phyloP scores from a whole-genome alignment of 768 basidiomycete species.

The Leccinum truebloodii region DNA sequence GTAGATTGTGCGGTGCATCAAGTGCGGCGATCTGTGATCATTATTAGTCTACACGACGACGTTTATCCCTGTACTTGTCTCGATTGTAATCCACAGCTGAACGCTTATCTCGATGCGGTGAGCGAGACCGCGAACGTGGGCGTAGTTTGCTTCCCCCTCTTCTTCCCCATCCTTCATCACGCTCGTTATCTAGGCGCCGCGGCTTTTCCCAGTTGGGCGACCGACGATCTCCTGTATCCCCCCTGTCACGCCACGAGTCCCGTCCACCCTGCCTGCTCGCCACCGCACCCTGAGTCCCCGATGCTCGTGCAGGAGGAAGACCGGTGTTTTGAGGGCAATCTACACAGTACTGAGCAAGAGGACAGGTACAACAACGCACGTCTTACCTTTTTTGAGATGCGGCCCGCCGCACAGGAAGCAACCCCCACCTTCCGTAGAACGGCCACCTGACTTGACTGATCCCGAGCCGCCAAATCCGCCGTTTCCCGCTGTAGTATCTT shows the following conservation, averaged over 20 bases:
- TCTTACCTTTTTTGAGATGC: constrained; percentile 84
- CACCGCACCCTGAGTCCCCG: constrained; percentile 37
- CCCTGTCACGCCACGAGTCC: constrained; percentile 39
- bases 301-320: constrained; percentile 33
- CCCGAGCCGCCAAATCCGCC: constrained; percentile 69
- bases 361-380: not conserved
- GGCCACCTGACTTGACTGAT: constrained; percentile 56
- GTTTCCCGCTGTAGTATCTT: constrained; percentile 75
- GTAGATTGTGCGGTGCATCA: not conserved
- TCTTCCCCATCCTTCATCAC: constrained; percentile 20
- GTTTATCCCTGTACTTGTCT: constrained; percentile 48
- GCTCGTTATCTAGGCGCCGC: constrained; percentile 25
- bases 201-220: constrained; percentile 26
- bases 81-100: constrained; percentile 31
- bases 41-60: constrained; percentile 55
- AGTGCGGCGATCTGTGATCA: constrained; percentile 16
- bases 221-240: constrained; percentile 27
- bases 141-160: constrained; percentile 23
- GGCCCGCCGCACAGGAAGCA: constrained; percentile 96
- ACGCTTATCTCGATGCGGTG: constrained; percentile 31
- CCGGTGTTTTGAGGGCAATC: constrained; percentile 56
- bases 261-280: constrained; percentile 36
- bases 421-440: constrained; percentile 56
- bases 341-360: constrained; percentile 23
- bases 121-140: constrained; percentile 36